Conservation (phyloP, 257 asterid species). For the Lycium ferocissimum region DNA sequence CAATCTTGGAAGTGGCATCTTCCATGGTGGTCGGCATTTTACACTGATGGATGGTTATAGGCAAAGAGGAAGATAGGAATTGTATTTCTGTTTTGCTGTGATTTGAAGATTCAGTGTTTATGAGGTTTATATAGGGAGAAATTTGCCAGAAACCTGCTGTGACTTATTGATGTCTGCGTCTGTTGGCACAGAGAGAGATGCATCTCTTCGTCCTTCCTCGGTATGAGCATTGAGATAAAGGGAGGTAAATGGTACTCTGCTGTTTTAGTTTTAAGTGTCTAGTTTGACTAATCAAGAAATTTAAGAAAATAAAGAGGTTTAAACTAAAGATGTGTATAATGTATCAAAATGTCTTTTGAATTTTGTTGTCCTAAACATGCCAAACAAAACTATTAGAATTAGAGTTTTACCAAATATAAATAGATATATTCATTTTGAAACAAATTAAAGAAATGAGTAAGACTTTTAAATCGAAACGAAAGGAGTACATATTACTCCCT, state of each 20-base stretch:
- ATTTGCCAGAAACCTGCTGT: not conserved
- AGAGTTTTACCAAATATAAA: not conserved
- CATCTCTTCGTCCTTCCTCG: slow-evolving; percentile 45
- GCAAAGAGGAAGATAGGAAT: not conserved
- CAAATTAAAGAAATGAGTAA: not conserved
- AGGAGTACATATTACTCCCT: not conserved
- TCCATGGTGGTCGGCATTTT: slow-evolving; percentile 62
- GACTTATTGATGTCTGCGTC: slow-evolving; percentile 41
- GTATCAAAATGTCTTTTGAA: not conserved
- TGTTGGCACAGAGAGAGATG: not conserved
- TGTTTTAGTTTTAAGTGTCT: not conserved
- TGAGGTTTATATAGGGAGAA: slow-evolving; percentile 45
- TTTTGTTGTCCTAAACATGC: not conserved
- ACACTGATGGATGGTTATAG: not conserved
- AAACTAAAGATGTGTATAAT: not conserved
- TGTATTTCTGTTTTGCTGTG: slow-evolving; percentile 39
- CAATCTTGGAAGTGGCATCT: slow-evolving; percentile 46
- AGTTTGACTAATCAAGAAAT: not conserved
- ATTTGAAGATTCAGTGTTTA: slow-evolving; percentile 18
- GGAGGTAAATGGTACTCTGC: not conserved
- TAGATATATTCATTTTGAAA: not conserved
- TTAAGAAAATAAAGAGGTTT: not conserved
- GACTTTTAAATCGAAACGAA: not conserved
- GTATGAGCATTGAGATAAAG: slow-evolving; percentile 63
- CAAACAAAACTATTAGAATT: not conserved